Base-by-base conservation (phyloP, 2,329 filamentous ascomycete genomes). In the Cordyceps cicadae region DNA sequence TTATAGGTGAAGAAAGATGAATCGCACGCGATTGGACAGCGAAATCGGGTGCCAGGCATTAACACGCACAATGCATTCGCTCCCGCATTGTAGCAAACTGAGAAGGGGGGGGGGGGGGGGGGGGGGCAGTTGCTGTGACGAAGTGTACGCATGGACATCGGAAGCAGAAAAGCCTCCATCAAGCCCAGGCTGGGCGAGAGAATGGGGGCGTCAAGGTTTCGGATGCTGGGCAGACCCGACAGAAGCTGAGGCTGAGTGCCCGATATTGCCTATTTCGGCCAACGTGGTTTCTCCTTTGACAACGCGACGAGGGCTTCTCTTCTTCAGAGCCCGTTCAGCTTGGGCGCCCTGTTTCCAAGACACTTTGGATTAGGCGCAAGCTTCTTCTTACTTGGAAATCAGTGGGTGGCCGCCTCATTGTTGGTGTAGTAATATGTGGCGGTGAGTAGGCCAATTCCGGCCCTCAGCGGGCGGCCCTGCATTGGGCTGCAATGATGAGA, bases 121-220 rank as follows among this genome's bases (percentile, higher is more conserved):
- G 12, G 34, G 39, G 15, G 39, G 5, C 15, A 15, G 8, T 43
- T 17, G 39, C 39, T 8, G 17, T n/a, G 39, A 43, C 17, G 15
- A 24, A 24, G 15, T 2, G 15, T 43, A 24, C 24, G 39, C 39
- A 43, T 43, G 39, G 15, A 43, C 14, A 29, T 29, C 3, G 17
- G 17, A n/a, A 43, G 39, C 39, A 43, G 8, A 17, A 29, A 8
- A 4, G 24, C 24, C 29, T 7, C 29, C 7, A 29, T 1, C 1
- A 29, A 29, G 29, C 1, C 7, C 7, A 29, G 37, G 37, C 37
- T 12, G 17, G 12, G 15, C 1, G 49, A 37, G 24, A 3, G n/a
- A n/a, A n/a, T n/a, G n/a, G n/a, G n/a, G 49, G 49, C 49, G 50
- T 52, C 50, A 52, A 43, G 21, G 52, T 54, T 54, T 54, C 52